Percentiles rank a stretch among this genome's conserved stretches.
These are phyloP conservation scores for Chaetomium tenue DNA, from an alignment of 495 filamentous ascomycete species.

Conservation along the genomic window DNA sequence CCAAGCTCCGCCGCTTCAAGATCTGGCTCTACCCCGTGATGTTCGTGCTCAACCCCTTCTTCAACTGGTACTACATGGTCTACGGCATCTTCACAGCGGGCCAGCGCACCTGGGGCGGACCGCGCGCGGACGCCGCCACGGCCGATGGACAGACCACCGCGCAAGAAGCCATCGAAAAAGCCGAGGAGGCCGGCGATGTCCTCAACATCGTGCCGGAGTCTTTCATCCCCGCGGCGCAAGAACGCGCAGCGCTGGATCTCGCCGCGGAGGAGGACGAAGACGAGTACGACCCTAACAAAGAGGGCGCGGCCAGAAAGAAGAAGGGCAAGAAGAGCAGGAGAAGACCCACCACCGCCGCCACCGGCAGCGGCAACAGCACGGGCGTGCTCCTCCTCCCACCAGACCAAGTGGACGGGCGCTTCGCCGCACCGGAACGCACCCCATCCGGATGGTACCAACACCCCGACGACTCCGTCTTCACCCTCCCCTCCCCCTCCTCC, in stretches of 20 bases:
- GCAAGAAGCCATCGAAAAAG: conserved; percentile 78
- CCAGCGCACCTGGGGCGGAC: conserved; percentile 95
- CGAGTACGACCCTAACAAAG: conserved; percentile 36
- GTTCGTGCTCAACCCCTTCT: conserved; percentile 94
- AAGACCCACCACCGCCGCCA: conserved; percentile 27
- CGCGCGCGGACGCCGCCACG: conserved; percentile 83
- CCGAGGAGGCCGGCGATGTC: conserved; percentile 78
- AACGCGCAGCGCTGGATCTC: conserved; percentile 27
- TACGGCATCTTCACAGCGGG: conserved; percentile 86
- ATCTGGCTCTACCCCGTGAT: conserved; percentile 93
- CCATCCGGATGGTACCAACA: conserved; percentile 64
- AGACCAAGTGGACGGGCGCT: conserved; percentile 69
- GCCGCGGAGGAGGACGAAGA: conserved; percentile 18
- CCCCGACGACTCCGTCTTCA: conserved; percentile 59
- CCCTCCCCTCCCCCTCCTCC: conserved; percentile 32
- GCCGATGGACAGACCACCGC: conserved; percentile 78
- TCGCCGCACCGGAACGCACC: conserved; percentile 59
- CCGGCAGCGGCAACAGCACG: conserved; percentile 30
- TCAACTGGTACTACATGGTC: conserved; percentile 99
- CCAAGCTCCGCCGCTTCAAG: conserved; percentile 83
- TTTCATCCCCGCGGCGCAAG: conserved; percentile 70
- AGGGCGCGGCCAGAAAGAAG: conserved; percentile 18
- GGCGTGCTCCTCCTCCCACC: conserved; percentile 65
- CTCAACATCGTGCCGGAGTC: conserved; percentile 89
- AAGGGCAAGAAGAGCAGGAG: not conserved